Base-by-base conservation (phyloP, 805 yeast genomes). In the Kluyveromyces lactis region DNA sequence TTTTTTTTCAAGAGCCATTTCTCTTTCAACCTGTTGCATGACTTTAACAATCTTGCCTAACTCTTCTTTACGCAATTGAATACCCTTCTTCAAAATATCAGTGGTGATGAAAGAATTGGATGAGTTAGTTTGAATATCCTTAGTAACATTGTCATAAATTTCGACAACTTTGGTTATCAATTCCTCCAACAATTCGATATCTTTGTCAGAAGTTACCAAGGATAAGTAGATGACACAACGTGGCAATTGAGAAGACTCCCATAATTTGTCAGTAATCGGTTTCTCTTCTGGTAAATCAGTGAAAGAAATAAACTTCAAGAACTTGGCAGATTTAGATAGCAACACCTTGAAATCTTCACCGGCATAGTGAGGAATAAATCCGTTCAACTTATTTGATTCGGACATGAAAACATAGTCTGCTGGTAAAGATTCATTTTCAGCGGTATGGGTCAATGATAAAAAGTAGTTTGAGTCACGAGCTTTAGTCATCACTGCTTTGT, bases 381-480 rank as follows among this genome's bases (percentile, higher is more conserved):
- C 86, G 48, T 81, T 86, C 66, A 85, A 70, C 59, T 90, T 97
- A 45, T 79, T 71, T 42, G 77, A 77, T 69, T 92, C 99, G 51
- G 83, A 70, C 97, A 92, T 89, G 65, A 76, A 86, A 19, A 86
- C 95, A 55, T 72, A 84, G 47, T 82, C 77, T 33, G 64, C 51
- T 26, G 96, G 95, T 51, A 90, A 68, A 48, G 73, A 71, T 19
- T 71, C 58, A 18, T 82, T 77, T 57, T 86, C 95, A 31, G 81
- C 52, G 31, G 95, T 85, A 50, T 77, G 84, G 48, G 97, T 85
- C 55, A 89, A 71, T 2, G 95, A 82, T 55, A 90, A 68, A 63
- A 68, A 90, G 66, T 86, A 92, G 65, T 83, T 80, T 42, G 75
- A 75, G 36, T 71, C 78, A 64, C 97, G 83, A 45, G 72, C 68